Evolutionary conservation across 805 yeast genomes (phyloP), one percentile per base, ranked within the genome.

Genomic region (Ogataea polymorpha): DNA sequence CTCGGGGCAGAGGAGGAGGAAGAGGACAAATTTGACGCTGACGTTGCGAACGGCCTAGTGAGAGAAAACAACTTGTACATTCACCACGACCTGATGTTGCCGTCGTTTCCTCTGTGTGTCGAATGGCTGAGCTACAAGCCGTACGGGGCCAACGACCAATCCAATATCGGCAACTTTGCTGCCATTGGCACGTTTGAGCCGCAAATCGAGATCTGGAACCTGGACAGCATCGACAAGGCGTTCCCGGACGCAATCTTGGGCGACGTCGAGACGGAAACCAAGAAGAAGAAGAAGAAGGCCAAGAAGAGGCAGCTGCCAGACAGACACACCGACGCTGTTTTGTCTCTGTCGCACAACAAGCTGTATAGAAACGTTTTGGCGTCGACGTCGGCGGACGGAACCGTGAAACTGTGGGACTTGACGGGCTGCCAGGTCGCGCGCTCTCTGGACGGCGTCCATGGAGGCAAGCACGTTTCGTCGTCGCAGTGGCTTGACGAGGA

Each of bases 121-220:
- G 99, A 93, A 65, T 91, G 98, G 98, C 63, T 93, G 48, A 85
- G 87, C 62, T 85, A 75, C 61, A 74, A 71, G 46, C 91, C 95
- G 23, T 75, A 71, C 11, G 68, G 63, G 15, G 53, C 64, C 11
- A 68, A 69, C 25, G 68, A 68, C 30, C 66, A 65, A 16, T 50
- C 58, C 3, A 75, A 78, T 46, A 66, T 80, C 23, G 96, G 95
- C 9, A 93, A 89, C 65, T 89, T 87, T 65, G 98, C 95, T 2
- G 99, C 99, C 11, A 72, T 93, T 50, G 98, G 98, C 59, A 86
- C 98, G 2, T 91, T 93, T 61, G 98, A 91, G 54, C 99, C 99
- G 29, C 95, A 86, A 59, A 91, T 93, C 63, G 99, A 93, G 67
- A 76, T 93, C 46, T 93, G 98, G 98, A 89, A 93, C 64, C 70